Conservation (phyloP, 2,329 filamentous ascomycete genomes). For the Verticillium klebahnii region DNA sequence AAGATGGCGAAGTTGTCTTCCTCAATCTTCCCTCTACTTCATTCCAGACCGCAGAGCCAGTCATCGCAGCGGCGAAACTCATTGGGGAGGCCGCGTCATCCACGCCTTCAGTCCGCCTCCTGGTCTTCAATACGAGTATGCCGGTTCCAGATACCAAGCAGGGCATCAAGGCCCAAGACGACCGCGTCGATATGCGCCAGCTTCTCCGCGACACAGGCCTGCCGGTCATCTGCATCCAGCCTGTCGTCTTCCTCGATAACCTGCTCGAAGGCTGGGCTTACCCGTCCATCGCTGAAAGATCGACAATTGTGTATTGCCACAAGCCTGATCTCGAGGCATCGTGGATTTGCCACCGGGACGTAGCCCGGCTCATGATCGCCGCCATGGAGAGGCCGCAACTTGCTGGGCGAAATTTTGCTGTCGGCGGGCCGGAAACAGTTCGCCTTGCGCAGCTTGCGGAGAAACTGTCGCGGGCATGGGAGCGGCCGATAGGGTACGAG, state of each 20-base stretch:
- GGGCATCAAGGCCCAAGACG: slow-evolving; percentile 22
- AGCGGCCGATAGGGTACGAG: slow-evolving; percentile 22
- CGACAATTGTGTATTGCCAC: slow-evolving; percentile 33
- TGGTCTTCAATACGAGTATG: slow-evolving; percentile 22
- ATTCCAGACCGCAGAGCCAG: slow-evolving; percentile 31
- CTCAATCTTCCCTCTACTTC: slow-evolving; percentile 21
- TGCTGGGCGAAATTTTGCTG: slow-evolving; percentile 25
- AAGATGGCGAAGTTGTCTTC: slow-evolving; percentile 16
- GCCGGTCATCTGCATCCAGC: slow-evolving; percentile 27
- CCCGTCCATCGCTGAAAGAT: slow-evolving; percentile 24
- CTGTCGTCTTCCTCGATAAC: slow-evolving; percentile 32
- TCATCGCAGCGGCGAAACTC: slow-evolving; percentile 50
- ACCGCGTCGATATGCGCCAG: slow-evolving; percentile 22
- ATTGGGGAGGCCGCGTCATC: slow-evolving; percentile 50
- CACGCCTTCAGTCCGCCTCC: slow-evolving; percentile 39
- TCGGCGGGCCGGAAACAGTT: slow-evolving; percentile 30
- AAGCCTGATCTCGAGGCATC: slow-evolving; percentile 28
- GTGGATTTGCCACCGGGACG: slow-evolving; percentile 34
- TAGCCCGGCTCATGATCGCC: slow-evolving; percentile 31
- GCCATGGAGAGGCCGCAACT: slow-evolving; percentile 25
- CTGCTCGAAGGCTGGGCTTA: slow-evolving; percentile 32
- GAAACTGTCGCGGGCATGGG: slow-evolving; percentile 27
- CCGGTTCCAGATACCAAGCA: slow-evolving; percentile 17
- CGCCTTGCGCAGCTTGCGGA: slow-evolving; percentile 23
- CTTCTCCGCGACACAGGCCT: slow-evolving; percentile 23